Conservation (phyloP, 129 eudicot species). For the Flaveria robusta region DNA sequence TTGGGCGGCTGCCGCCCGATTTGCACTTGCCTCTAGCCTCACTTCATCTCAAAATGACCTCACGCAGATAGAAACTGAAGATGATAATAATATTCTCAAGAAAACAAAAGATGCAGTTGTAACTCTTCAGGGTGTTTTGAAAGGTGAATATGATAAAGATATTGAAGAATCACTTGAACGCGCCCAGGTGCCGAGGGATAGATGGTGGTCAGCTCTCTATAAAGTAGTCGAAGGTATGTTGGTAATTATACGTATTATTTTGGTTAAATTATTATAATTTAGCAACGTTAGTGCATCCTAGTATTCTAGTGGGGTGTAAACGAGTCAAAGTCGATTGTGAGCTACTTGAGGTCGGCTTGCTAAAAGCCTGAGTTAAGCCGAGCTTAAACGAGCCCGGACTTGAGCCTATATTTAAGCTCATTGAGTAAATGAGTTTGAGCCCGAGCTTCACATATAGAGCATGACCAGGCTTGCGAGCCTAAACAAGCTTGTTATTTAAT, state of each 20-base stretch:
- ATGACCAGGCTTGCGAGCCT: background rate
- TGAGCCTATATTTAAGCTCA: too few species aligned
- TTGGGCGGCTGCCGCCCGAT: slow-evolving; percentile 92
- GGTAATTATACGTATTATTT: background rate
- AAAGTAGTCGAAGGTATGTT: slow-evolving; percentile 75
- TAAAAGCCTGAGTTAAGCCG: background rate
- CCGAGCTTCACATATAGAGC: background rate
- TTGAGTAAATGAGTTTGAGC: background rate
- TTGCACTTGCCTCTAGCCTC: slow-evolving; percentile 68
- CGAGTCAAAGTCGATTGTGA: background rate
- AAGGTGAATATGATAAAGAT: slow-evolving; percentile 70
- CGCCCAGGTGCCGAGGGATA: slow-evolving; percentile 56
- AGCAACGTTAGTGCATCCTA: background rate
- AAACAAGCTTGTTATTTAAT: background rate
- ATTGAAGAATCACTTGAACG: slow-evolving; percentile 69
- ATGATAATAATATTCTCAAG: slow-evolving; percentile 51
- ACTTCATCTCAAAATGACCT: slow-evolving; percentile 74
- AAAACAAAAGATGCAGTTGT: slow-evolving; percentile 83
- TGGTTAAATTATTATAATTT: background rate
- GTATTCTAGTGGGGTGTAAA: background rate
- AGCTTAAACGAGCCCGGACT: background rate
- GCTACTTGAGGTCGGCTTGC: background rate
- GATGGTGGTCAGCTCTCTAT: slow-evolving; percentile 96
- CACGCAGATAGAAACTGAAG: slow-evolving; percentile 47
- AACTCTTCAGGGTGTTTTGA: slow-evolving; percentile 70